Evolutionary conservation across 2,329 filamentous ascomycete genomes (phyloP), one percentile per base, ranked within the genome.

Genomic region (Ceratocystis papillata): DNA sequence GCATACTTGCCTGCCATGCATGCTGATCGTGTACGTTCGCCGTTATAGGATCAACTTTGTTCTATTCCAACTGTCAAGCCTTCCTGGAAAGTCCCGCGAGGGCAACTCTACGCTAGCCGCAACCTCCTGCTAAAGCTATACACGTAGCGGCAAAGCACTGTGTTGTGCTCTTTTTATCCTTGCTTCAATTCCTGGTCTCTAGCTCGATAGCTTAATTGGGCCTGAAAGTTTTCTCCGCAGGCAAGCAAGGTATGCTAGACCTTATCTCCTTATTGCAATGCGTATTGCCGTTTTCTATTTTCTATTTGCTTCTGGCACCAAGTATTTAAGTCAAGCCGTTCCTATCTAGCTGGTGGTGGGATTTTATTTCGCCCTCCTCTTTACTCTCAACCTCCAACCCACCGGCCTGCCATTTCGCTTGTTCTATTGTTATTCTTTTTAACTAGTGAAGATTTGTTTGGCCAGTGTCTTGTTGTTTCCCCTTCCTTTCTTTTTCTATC

Each of bases 331-430:
- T 30, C 28, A 7, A 4, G 25, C 53, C 5, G 10, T 57, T n/a
- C 53, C 53, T 17, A 17, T 53, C 7, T 53, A 12, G 8, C 25
- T 12, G 17, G 25, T 12, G 17, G 25, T 12, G 53, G 8, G 6
- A 3, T 30, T 22, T 30, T 30, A n/a, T 33, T n/a, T 33, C 30
- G 2, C 2, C 33, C 33, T 37, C 2, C 33, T 37, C 33, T 3
- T 37, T 10, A 37, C 33, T 10, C 33, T 3, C 8, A 45, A 8
- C n/a, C 46, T 17, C 7, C 46, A 30, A 37, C 17, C 15, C 62
- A 33, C 17, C 6, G 45, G 25, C 37, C 50, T 67, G 22, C 22
- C 17, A 50, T 41, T 30, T 20, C n/a, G 57, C 30, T 64, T 65
- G n/a, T 30, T 64, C 33, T 61, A 6, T 48, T 30, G 20, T 53